These are phyloP conservation scores for Chimonanthus salicifolius DNA, from an alignment of 164 flowering plant species.

Conservation along the genomic window DNA sequence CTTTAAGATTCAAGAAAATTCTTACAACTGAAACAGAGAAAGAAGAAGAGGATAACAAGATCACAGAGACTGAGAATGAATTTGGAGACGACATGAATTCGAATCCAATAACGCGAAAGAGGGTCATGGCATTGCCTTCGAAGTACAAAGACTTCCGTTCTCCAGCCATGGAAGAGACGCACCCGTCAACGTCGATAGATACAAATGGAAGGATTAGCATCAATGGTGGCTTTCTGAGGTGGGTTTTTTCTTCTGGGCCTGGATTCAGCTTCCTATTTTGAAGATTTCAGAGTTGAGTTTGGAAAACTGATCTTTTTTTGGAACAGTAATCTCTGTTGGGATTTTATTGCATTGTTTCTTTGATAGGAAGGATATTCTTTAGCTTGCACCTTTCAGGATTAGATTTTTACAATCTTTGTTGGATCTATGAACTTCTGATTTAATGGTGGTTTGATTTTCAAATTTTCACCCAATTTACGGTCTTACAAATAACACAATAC, in stretches of 20 bases:
- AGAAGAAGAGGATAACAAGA: conserved; percentile 10
- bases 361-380: no score
- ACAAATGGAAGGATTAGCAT: conserved; percentile 6
- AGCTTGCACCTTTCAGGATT: not conserved
- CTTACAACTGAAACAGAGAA: conserved; percentile 9
- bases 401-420: conserved; percentile 9
- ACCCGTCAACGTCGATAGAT: conserved; percentile 14
- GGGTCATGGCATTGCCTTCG: conserved; percentile 35
- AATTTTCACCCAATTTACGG: not conserved
- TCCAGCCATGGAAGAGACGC: conserved; percentile 34
- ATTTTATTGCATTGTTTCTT: not conserved
- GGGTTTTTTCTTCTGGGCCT: conserved; percentile 15
- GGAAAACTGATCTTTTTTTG: not conserved
- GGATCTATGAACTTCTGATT: conserved; percentile 8
- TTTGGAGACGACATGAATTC: conserved; percentile 10
- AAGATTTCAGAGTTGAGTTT: not conserved
- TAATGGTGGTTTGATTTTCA: conserved; percentile 3
- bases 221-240: conserved; percentile 11
- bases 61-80: conserved; percentile 3
- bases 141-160: conserved; percentile 41
- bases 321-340: not conserved
- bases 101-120: conserved; percentile 21
- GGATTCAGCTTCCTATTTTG: conserved; percentile 5
- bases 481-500: not conserved
- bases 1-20: conserved; percentile 20